Evolutionary conservation across 768 basidiomycete species (phyloP).

Genomic region (Auriscalpium orientale): DNA sequence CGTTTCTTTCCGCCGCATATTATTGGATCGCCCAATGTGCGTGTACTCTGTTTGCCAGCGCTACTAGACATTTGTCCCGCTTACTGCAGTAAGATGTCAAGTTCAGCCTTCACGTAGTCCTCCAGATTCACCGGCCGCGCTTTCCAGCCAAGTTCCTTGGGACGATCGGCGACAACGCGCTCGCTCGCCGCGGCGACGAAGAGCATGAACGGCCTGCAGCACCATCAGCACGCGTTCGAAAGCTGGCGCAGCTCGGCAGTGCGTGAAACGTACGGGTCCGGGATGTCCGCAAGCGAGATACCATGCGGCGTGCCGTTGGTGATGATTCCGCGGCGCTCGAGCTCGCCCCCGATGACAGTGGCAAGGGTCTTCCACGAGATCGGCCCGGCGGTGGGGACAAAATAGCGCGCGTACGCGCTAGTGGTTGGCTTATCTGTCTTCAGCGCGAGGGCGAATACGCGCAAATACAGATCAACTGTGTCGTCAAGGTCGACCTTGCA

Average conservation of each 20-base stretch:
- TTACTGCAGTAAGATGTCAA: neutral
- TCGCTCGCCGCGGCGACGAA: neutral
- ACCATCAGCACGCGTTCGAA: neutral
- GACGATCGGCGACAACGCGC: neutral
- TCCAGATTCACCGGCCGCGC: neutral
- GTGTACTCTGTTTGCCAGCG: too few species aligned
- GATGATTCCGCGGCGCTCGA: neutral
- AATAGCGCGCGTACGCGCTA: slow-evolving; percentile 1
- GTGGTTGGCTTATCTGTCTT: neutral
- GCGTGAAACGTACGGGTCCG: neutral
- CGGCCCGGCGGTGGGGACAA: neutral
- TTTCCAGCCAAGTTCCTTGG: neutral
- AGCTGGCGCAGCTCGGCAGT: too few species aligned
- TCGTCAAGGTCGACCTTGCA: neutral
- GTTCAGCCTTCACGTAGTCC: neutral
- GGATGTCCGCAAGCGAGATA: neutral
- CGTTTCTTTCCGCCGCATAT: too few species aligned
- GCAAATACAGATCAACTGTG: neutral
- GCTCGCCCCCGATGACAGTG: neutral
- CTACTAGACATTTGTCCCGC: too few species aligned
- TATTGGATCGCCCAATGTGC: too few species aligned
- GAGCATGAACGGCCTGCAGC: neutral
- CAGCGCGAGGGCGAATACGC: neutral
- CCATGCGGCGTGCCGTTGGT: neutral
- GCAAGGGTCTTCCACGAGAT: neutral